Conservation (phyloP, 306 rosid genomes). For the Canavalia ensiformis region DNA sequence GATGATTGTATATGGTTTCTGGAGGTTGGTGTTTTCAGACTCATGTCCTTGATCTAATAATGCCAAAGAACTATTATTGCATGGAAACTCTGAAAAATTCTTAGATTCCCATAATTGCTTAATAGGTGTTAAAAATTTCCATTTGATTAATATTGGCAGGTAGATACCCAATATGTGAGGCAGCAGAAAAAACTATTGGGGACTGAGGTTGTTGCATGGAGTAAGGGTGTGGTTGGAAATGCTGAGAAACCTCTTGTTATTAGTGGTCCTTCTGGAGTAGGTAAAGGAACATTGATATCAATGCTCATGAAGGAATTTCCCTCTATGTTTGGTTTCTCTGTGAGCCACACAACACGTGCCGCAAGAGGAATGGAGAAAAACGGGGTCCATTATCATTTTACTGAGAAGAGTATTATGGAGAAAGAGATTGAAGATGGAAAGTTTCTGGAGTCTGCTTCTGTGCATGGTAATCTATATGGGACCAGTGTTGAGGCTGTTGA, state of each 20-base stretch:
- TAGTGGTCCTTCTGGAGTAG: slow-evolving; percentile 96
- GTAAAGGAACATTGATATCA: slow-evolving; percentile 88
- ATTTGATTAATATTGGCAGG: slow-evolving; percentile 55
- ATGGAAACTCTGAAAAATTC: not conserved
- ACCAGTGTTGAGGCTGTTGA: slow-evolving; percentile 95
- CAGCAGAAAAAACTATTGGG: slow-evolving; percentile 65
- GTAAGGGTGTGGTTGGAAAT: slow-evolving; percentile 76
- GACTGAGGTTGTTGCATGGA: slow-evolving; percentile 92
- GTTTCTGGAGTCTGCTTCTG: slow-evolving; percentile 90
- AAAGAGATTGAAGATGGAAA: slow-evolving; percentile 78
- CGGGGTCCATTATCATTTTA: slow-evolving; percentile 91
- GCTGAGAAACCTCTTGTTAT: slow-evolving; percentile 82
- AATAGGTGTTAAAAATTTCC: slow-evolving; percentile 26
- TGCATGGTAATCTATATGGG: slow-evolving; percentile 91
- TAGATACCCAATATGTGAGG: slow-evolving; percentile 85
- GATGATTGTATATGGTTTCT: slow-evolving; percentile 84
- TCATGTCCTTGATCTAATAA: slow-evolving; percentile 1
- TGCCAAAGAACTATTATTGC: slow-evolving; percentile 16
- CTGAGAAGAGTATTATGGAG: slow-evolving; percentile 76
- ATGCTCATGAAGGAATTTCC: slow-evolving; percentile 93
- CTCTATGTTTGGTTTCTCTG: slow-evolving; percentile 90
- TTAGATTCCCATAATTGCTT: not conserved
- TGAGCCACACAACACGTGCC: slow-evolving; percentile 96
- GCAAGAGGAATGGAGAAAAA: slow-evolving; percentile 79
- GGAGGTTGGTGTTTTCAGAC: slow-evolving; percentile 70